phyloP scores from a whole-genome alignment of 148 eudicot species.

The Arctostaphylos glauca region DNA sequence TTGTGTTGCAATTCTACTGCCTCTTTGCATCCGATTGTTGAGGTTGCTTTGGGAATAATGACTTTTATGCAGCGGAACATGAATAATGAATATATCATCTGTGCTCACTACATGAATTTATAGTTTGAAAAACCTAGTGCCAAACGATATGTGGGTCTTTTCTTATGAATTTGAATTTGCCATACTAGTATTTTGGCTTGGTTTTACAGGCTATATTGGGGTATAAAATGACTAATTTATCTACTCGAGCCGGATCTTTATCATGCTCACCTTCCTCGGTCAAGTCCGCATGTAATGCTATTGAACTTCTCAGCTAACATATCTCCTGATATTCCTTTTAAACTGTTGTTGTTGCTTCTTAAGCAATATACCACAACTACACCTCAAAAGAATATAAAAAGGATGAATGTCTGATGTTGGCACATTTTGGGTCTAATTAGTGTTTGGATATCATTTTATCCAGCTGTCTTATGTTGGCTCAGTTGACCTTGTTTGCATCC shows the following conservation, averaged over 20 bases:
- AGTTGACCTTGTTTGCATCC: not conserved
- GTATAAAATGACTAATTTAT: not conserved
- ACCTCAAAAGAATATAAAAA: not conserved
- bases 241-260: not conserved
- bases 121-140: too few species aligned
- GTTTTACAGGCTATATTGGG: not conserved
- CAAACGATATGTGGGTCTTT: not conserved
- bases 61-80: too few species aligned
- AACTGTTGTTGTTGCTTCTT: not conserved
- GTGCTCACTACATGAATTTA: too few species aligned
- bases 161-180: not conserved
- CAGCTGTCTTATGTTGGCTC: not conserved
- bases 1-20: too few species aligned
- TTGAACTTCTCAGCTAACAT: not conserved
- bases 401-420: not conserved
- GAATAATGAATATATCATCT: too few species aligned
- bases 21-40: too few species aligned
- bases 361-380: not conserved
- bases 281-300: not conserved
- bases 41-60: too few species aligned
- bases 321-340: not conserved
- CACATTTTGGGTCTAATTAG: not conserved
- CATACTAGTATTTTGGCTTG: not conserved
- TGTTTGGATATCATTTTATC: not conserved
- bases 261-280: not conserved